Evolutionary conservation across 495 filamentous ascomycete genomes (phyloP).

Genomic region (Aspergillus diversus): DNA sequence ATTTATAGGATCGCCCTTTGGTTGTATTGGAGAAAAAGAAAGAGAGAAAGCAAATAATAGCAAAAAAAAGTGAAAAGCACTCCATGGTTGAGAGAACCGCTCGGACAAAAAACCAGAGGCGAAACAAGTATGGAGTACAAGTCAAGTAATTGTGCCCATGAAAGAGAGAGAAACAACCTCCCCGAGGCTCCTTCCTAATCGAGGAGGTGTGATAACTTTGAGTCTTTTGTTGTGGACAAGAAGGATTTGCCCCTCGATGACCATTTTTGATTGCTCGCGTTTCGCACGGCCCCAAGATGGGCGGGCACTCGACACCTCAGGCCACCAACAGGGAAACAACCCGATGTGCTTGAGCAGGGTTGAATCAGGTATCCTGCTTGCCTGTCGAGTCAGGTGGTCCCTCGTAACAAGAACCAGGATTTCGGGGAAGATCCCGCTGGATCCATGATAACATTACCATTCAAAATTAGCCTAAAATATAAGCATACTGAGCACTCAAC

Average conservation of each 20-base stretch:
- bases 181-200: neutral
- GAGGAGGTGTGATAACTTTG: neutral
- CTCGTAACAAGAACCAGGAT: neutral
- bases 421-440: no score
- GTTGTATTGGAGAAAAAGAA: neutral
- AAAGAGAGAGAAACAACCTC: no score
- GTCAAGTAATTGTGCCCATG: neutral
- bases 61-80: neutral
- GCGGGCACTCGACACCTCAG: conserved; percentile 24
- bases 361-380: neutral
- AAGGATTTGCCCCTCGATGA: neutral
- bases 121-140: neutral
- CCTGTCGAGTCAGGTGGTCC: conserved; percentile 13
- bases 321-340: conserved; percentile 8
- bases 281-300: no score
- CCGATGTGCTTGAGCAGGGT: conserved; percentile 2
- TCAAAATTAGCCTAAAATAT: neutral
- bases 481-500: neutral
- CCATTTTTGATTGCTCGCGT: conserved; percentile 6
- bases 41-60: neutral
- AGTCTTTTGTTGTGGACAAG: neutral
- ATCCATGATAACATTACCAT: neutral
- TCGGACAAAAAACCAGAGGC: neutral
- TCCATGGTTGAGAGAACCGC: neutral
- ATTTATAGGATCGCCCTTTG: no score